Base-by-base conservation (phyloP, 148 eudicot species). In the Rhododendron ovatum region DNA sequence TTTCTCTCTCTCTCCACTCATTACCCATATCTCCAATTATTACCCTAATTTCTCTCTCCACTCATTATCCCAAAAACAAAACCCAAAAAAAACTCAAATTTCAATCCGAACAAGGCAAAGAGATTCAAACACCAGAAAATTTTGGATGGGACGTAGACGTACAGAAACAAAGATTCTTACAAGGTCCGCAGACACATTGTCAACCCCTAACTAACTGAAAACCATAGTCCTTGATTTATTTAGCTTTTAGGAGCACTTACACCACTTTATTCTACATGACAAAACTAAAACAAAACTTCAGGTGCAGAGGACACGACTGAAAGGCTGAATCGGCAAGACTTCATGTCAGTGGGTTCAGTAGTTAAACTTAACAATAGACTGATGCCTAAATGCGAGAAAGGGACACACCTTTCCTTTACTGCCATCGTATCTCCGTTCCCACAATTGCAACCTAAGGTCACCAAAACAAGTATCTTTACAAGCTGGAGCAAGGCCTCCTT, bases 381-480 rank as follows among this genome's bases (percentile, higher is more conserved):
- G 43, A 20, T 45, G 59, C 39, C 73, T 30, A 69, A 53, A 37
- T 50, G n/a, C 39, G 45, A 69, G 81, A 77, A 53, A 83, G 5
- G 26, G 82, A 41, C 47, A 13, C 80, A 96, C 99, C 95, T 96
- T 95, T 85, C 96, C 99, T 47, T 91, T 90, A 89, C 93, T 91
- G 84, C 98, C 96, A 84, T 96, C 91, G 10, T 85, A 87, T 80
- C 87, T 89, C 78, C 88, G 88, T 86, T 96, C 98, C 98, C 98
- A 96, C 69, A 96, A 13, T 83, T 87, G 92, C 86, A 96, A 88
- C 59, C 86, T 93, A 50, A 96, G 83, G 84, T 92, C 90, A 84
- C 90, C 99, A 69, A 79, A 93, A 85, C 98, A 96, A 81, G 93
- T 88, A 83, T 96, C 99, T 89, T 91, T 96, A 85, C 99, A 96